These are phyloP conservation scores for Trichoderma harzianum DNA, from an alignment of 2,329 filamentous ascomycete species.

Conservation along the genomic window DNA sequence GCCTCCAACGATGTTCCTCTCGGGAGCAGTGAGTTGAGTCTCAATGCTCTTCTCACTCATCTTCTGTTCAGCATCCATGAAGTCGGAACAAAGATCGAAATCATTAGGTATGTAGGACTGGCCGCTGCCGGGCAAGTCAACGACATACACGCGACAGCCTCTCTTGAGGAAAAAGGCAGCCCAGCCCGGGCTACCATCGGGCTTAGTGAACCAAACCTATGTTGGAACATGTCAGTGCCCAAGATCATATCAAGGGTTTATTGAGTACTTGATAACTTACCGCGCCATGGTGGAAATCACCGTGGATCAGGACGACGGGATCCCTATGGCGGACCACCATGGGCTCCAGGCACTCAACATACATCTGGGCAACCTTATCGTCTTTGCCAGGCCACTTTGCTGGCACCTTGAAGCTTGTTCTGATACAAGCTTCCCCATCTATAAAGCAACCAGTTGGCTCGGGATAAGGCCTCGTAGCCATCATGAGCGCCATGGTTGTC, in stretches of 20 bases:
- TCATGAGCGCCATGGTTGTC: background rate
- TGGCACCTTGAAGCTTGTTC: background rate
- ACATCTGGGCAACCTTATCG: background rate
- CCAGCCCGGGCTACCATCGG: conserved; percentile 46
- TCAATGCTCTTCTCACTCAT: conserved; percentile 25
- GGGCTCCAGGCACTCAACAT: background rate
- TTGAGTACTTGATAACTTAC: conserved; percentile 21
- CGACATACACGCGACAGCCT: conserved; percentile 43
- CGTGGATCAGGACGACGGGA: conserved; percentile 36
- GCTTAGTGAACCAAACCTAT: conserved; percentile 44
- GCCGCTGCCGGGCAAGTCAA: conserved; percentile 41
- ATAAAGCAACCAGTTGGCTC: background rate
- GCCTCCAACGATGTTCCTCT: background rate
- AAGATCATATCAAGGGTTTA: background rate
- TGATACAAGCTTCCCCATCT: background rate
- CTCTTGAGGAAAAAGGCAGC: conserved; percentile 40
- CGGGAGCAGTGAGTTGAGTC: conserved; percentile 33
- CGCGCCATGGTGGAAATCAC: conserved; percentile 35
- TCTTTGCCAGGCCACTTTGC: background rate
- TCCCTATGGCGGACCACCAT: background rate
- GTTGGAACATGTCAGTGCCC: background rate
- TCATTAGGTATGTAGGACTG: conserved; percentile 31
- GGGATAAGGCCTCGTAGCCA: background rate
- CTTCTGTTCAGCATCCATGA: background rate
- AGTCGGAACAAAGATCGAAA: conserved; percentile 13